Evolutionary conservation across 208 protist species (phyloP).

Genomic region (Trichomonas vaginalis): DNA sequence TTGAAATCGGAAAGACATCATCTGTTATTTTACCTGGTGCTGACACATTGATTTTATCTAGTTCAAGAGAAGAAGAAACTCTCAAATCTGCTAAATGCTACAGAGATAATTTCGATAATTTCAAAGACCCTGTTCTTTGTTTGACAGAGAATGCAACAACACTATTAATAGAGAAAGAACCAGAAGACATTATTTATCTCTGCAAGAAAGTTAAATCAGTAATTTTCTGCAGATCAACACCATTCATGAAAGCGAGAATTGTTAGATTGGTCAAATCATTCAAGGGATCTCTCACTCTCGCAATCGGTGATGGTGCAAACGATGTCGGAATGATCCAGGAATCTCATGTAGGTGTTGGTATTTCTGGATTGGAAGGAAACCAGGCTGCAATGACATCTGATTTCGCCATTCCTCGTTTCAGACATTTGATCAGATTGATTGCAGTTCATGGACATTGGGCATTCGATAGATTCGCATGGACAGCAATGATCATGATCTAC

Average conservation of each 20-base stretch:
- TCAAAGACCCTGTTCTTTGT: constrained; percentile 17
- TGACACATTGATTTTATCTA: background rate
- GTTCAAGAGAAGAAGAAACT: background rate
- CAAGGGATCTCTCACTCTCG: constrained; percentile 29
- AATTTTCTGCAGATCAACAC: constrained; percentile 75
- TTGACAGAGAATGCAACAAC: background rate
- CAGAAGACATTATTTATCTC: constrained; percentile 29
- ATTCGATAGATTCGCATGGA: constrained; percentile 23
- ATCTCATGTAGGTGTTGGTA: constrained; percentile 41
- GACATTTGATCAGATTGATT: constrained; percentile 24
- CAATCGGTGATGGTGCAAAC: constrained; percentile 42
- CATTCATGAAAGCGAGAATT: constrained; percentile 91
- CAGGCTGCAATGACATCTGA: constrained; percentile 33
- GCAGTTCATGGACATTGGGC: constrained; percentile 32
- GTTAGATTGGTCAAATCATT: constrained; percentile 52
- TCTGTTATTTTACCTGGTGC: constrained; percentile 19
- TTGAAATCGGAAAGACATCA: constrained; percentile 34
- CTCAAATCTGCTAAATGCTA: background rate
- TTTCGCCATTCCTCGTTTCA: constrained; percentile 32
- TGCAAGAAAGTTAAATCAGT: constrained; percentile 57
- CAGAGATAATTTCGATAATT: background rate
- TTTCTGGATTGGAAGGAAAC: constrained; percentile 32
- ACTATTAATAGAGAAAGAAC: background rate
- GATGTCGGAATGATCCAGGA: constrained; percentile 41
- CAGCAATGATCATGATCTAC: background rate